These are phyloP conservation scores for Aspergillus sp. DNA, from an alignment of 2,329 filamentous ascomycete species.

Conservation along the genomic window DNA sequence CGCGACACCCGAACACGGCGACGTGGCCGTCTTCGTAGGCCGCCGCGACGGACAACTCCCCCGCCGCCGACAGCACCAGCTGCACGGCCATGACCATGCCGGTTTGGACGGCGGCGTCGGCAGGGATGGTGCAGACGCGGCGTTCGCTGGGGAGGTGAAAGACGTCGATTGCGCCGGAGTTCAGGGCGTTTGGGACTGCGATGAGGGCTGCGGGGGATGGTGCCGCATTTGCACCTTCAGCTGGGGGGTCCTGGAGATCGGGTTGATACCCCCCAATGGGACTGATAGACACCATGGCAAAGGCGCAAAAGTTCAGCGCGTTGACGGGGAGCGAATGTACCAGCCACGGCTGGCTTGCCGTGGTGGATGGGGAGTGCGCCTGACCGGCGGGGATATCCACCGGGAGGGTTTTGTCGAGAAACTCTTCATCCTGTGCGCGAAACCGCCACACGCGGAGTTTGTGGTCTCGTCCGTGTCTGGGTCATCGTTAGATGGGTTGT, in stretches of 20 bases:
- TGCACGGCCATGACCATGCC: conserved; percentile 85
- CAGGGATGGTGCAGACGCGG: conserved; percentile 61
- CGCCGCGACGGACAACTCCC: conserved; percentile 62
- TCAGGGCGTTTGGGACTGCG: conserved; percentile 76
- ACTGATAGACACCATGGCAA: conserved; percentile 30
- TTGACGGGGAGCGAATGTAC: conserved; percentile 81
- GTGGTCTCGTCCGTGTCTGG: conserved; percentile 86
- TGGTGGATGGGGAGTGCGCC: conserved; percentile 14
- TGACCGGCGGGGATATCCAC: conserved; percentile 56
- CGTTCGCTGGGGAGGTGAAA: conserved; percentile 75
- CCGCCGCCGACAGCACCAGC: conserved; percentile 52
- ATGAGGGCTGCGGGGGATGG: conserved; percentile 48
- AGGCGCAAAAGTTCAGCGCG: conserved; percentile 89
- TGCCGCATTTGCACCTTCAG: background rate
- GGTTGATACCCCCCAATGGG: too few species aligned
- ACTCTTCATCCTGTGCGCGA: conserved; percentile 55
- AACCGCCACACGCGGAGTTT: conserved; percentile 84
- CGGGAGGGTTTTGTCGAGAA: conserved; percentile 67
- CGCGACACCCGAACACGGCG: conserved; percentile 60
- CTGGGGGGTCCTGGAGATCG: too few species aligned
- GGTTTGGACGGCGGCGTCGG: conserved; percentile 44
- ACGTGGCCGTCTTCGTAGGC: conserved; percentile 85
- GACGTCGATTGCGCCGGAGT: conserved; percentile 77
- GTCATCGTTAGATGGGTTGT: conserved; percentile 12
- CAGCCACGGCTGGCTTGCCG: conserved; percentile 68